These are phyloP conservation scores for Claviceps spartinae DNA, from an alignment of 2,329 filamentous ascomycete species.

Conservation along the genomic window DNA sequence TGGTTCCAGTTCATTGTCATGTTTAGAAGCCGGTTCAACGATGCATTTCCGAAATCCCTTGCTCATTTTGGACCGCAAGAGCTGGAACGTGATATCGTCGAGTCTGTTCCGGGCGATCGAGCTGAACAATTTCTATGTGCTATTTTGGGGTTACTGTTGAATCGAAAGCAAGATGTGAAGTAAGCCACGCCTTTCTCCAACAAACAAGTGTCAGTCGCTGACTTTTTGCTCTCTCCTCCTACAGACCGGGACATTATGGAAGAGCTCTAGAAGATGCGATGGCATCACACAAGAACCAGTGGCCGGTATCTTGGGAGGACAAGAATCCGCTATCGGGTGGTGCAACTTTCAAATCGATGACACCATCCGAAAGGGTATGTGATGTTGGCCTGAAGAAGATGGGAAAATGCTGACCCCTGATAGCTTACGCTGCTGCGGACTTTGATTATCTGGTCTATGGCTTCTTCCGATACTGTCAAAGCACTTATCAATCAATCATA, in stretches of 20 bases:
- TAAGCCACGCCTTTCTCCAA: conserved; percentile 34
- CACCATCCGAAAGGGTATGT: conserved; percentile 64
- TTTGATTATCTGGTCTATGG: conserved; percentile 76
- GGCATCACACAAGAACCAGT: conserved; percentile 71
- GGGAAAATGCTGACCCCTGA: conserved; percentile 5
- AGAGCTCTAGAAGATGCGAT: conserved; percentile 91
- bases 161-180: conserved; percentile 98
- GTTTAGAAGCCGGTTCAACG: conserved; percentile 88
- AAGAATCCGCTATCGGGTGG: conserved; percentile 73
- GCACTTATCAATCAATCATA: conserved; percentile 74
- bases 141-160: conserved; percentile 73
- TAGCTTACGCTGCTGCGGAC: conserved; percentile 75
- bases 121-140: conserved; percentile 84
- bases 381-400: neutral
- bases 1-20: conserved; percentile 77
- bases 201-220: too few relatives aligned
- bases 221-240: neutral
- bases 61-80: conserved; percentile 91
- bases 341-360: conserved; percentile 71
- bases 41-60: conserved; percentile 76
- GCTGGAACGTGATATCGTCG: conserved; percentile 73
- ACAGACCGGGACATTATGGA: conserved; percentile 79
- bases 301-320: conserved; percentile 71
- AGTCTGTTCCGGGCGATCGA: conserved; percentile 65
- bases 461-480: conserved; percentile 74